Evolutionary conservation across 768 basidiomycete genomes (phyloP).

Genomic region (Russula brevipes): DNA sequence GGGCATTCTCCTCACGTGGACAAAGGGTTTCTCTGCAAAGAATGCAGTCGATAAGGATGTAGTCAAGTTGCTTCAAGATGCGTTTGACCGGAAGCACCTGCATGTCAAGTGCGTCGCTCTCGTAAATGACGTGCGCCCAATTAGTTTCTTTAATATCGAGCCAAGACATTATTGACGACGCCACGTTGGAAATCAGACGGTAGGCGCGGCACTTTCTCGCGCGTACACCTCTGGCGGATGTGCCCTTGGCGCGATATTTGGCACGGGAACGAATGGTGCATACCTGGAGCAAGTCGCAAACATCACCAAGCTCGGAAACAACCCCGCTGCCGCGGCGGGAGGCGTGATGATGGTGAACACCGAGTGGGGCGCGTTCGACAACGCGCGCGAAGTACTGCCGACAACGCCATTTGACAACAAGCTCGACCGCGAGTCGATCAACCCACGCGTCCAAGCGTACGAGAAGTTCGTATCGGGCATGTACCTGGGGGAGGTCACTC

Average conservation of each 20-base stretch:
- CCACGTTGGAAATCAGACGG: slow-evolving; percentile 54
- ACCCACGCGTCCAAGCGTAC: slow-evolving; percentile 87
- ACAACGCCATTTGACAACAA: slow-evolving; percentile 88
- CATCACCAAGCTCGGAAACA: slow-evolving; percentile 75
- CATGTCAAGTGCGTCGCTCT: slow-evolving; percentile 88
- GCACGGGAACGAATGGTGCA: slow-evolving; percentile 97
- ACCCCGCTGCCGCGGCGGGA: slow-evolving; percentile 50
- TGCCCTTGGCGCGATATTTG: slow-evolving; percentile 87
- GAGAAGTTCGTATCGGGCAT: slow-evolving; percentile 99
- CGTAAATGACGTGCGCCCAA: slow-evolving; percentile 78
- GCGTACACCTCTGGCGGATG: slow-evolving; percentile 93
- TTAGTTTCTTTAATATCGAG: neutral
- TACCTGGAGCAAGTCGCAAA: slow-evolving; percentile 87
- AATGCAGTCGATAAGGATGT: slow-evolving; percentile 88
- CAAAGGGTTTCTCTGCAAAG: slow-evolving; percentile 91
- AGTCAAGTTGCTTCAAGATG: slow-evolving; percentile 84
- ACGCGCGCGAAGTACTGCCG: slow-evolving; percentile 80
- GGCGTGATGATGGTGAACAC: slow-evolving; percentile 93
- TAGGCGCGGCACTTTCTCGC: slow-evolving; percentile 88
- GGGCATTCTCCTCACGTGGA: slow-evolving; percentile 91
- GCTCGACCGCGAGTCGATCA: slow-evolving; percentile 90
- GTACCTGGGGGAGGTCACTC: slow-evolving; percentile 94
- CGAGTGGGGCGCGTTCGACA: slow-evolving; percentile 99
- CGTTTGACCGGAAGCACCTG: slow-evolving; percentile 87
- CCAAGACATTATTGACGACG: neutral